Evolutionary conservation across 1,284 basidiomycete genomes (phyloP).

Genomic region (Microbotryomycetes sp.): DNA sequence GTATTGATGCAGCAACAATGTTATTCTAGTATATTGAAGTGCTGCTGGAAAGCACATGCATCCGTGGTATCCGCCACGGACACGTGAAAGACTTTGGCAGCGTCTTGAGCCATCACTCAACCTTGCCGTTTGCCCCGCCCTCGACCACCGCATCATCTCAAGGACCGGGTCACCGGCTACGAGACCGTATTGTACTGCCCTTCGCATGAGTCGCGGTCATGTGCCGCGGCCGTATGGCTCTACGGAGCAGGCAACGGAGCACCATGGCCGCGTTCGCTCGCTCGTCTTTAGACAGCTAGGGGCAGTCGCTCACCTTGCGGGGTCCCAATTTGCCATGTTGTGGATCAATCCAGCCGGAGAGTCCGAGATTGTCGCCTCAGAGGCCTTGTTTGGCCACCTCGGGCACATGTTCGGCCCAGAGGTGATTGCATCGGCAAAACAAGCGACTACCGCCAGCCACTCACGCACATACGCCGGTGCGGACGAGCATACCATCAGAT

Average conservation of each 20-base stretch:
- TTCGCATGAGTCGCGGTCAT: neutral
- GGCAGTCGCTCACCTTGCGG: slow-evolving; percentile 47
- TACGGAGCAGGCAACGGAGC: neutral
- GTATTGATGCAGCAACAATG: too few relatives aligned
- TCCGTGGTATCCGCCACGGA: too few relatives aligned
- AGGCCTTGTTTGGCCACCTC: slow-evolving; percentile 23
- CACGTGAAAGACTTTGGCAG: too few relatives aligned
- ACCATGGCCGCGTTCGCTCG: neutral
- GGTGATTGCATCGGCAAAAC: neutral
- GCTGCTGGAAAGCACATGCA: too few relatives aligned
- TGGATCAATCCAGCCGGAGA: slow-evolving; percentile 49
- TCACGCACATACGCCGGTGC: neutral
- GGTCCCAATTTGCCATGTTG: slow-evolving; percentile 49
- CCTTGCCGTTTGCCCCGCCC: too few relatives aligned
- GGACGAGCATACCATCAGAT: neutral
- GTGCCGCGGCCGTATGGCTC: neutral
- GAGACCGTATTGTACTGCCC: too few relatives aligned
- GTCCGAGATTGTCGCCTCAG: slow-evolving; percentile 49
- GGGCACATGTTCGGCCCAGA: neutral
- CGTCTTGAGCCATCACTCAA: too few relatives aligned
- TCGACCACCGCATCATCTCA: too few relatives aligned
- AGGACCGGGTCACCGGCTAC: too few relatives aligned
- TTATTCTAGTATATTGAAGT: too few relatives aligned
- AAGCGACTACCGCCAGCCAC: neutral
- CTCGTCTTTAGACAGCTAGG: slow-evolving; percentile 46